Evolutionary conservation across 495 filamentous ascomycete genomes (phyloP).

Genomic region (Aspergillus panamensis): DNA sequence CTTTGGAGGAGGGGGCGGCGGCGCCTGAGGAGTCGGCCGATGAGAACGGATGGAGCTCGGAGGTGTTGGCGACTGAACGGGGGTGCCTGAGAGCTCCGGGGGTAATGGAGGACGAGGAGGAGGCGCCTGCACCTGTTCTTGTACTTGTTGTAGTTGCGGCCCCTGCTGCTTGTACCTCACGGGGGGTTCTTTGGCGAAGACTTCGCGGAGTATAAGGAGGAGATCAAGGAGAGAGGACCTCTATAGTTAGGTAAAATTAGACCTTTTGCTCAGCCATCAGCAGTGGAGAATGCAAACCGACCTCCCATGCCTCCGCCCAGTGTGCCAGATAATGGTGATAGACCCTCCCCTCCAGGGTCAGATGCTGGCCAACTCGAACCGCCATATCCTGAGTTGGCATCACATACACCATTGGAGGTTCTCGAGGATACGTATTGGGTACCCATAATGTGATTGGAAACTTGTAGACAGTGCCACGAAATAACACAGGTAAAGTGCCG

Average conservation of each 20-base stretch:
- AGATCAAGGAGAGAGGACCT: constrained; percentile 79
- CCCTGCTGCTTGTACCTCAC: constrained; percentile 70
- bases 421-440: constrained; percentile 85
- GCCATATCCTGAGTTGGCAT: constrained; percentile 85
- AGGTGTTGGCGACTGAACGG: constrained; percentile 8
- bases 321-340: constrained; percentile 94
- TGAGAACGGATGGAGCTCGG: constrained; percentile 6
- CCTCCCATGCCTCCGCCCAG: constrained; percentile 88
- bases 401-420: constrained; percentile 82
- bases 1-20: constrained; percentile 42
- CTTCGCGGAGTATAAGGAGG: constrained; percentile 73
- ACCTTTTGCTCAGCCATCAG: neutral
- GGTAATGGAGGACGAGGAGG: constrained; percentile 71
- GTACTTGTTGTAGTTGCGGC: constrained; percentile 32
- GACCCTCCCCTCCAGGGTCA: constrained; percentile 87
- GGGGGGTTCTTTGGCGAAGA: constrained; percentile 93
- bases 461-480: constrained; percentile 84
- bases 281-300: constrained; percentile 44
- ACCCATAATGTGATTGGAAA: constrained; percentile 94
- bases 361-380: constrained; percentile 87
- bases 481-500: constrained; percentile 82
- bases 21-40: constrained; percentile 17
- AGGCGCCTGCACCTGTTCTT: constrained; percentile 41
- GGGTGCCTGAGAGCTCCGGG: constrained; percentile 49
- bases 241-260: constrained; percentile 38